Conservation (phyloP, 495 filamentous ascomycete genomes). For the Wilcoxina mikolae region DNA sequence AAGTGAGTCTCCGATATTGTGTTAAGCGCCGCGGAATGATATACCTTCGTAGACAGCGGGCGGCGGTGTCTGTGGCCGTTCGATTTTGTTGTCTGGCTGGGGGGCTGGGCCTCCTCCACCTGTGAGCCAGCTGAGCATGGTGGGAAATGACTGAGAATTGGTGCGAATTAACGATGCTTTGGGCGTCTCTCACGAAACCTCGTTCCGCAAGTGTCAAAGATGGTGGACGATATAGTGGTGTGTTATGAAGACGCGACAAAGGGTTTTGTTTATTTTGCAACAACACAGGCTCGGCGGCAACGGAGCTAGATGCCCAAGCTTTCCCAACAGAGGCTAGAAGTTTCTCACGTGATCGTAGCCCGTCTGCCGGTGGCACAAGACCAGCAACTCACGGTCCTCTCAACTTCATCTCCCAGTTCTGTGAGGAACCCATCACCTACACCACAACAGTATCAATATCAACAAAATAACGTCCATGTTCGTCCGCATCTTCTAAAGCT, state of each 20-base stretch:
- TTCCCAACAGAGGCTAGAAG: too few relatives aligned
- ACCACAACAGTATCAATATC: too few relatives aligned
- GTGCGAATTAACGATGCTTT: constrained; percentile 1
- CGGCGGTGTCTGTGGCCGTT: constrained; percentile 8
- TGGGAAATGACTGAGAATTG: too few relatives aligned
- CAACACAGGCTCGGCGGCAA: not conserved
- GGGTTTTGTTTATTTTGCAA: not conserved
- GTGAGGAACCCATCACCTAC: too few relatives aligned
- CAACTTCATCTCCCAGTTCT: not conserved
- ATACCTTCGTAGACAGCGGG: not conserved
- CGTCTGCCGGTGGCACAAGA: not conserved
- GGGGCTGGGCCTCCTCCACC: constrained; percentile 21
- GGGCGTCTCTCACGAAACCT: not conserved
- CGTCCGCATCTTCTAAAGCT: constrained; percentile 26
- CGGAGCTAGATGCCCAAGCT: too few relatives aligned
- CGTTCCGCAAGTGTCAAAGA: not conserved
- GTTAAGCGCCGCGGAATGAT: not conserved
- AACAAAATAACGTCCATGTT: constrained; percentile 26
- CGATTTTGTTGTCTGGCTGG: constrained; percentile 7
- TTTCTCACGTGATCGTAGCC: too few relatives aligned
- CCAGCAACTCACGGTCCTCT: not conserved
- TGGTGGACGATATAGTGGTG: not conserved
- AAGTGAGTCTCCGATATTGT: constrained; percentile 15
- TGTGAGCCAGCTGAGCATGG: constrained; percentile 33
- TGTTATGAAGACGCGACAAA: not conserved